These are phyloP conservation scores for Beauveria varroae DNA, from an alignment of 2,329 filamentous ascomycete species.

Conservation along the genomic window DNA sequence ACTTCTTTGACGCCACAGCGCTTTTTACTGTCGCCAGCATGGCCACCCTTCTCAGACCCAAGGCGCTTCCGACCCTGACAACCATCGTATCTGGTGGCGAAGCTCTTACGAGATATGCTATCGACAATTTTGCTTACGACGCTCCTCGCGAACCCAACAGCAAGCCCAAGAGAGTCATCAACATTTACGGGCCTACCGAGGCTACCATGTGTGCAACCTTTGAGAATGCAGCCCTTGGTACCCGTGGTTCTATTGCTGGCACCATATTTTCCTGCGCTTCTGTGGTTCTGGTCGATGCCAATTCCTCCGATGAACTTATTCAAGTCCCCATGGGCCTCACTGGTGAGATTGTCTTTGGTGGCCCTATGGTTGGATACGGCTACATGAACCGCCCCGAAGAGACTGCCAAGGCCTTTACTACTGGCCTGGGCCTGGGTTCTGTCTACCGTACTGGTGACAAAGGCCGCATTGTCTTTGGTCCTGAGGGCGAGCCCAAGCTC, in stretches of 20 bases:
- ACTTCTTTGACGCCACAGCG: conserved; percentile 10
- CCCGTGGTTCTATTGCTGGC: conserved; percentile 9
- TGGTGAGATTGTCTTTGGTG: conserved; percentile 20
- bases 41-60: conserved; percentile 9
- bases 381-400: conserved; percentile 11
- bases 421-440: neutral
- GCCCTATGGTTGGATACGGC: conserved; percentile 12
- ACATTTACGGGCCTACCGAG: conserved; percentile 12
- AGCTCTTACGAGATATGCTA: conserved; percentile 6
- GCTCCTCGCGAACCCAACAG: conserved; percentile 3
- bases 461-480: conserved; percentile 7
- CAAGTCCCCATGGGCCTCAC: conserved; percentile 8
- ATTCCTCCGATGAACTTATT: conserved; percentile 1
- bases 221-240: conserved; percentile 1
- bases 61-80: conserved; percentile 9
- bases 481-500: conserved; percentile 5
- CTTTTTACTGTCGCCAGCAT: conserved; percentile 10
- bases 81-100: conserved; percentile 10
- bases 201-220: conserved; percentile 9
- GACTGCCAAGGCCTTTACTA: conserved; percentile 5
- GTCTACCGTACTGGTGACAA: conserved; percentile 11
- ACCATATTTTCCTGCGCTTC: conserved; percentile 6
- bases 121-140: conserved; percentile 11
- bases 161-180: conserved; percentile 7
- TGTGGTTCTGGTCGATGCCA: conserved; percentile 8